A percentile compares a stretch with the other conserved stretches of the same genome.
Evolutionary conservation across 345 rosid species (phyloP).

Genomic region (Bruguiera parviflora): DNA sequence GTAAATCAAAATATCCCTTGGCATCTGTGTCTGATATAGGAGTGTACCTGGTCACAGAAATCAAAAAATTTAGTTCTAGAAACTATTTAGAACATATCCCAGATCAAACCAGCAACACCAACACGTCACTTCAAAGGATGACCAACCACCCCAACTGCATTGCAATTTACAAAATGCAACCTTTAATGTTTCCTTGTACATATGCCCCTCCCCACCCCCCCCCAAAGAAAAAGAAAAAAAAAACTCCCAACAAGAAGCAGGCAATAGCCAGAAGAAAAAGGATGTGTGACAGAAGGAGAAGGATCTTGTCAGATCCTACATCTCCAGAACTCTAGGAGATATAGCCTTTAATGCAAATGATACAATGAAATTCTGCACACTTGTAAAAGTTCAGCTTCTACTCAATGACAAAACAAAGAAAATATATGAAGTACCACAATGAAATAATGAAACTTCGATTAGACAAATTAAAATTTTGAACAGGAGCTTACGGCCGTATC

Average conservation of each 20-base stretch:
- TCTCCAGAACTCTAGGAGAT: too few species aligned
- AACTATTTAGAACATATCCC: neutral
- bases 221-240: too few species aligned
- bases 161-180: too few species aligned
- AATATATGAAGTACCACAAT: slow-evolving; percentile 1
- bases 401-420: neutral
- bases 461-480: slow-evolving; percentile 8
- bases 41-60: slow-evolving; percentile 60
- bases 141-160: neutral
- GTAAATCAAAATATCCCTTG: slow-evolving; percentile 82
- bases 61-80: slow-evolving; percentile 4
- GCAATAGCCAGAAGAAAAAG: too few species aligned
- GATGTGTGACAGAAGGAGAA: too few species aligned
- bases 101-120: slow-evolving; percentile 5
- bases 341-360: too few species aligned
- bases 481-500: slow-evolving; percentile 75
- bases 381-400: neutral
- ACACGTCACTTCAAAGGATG: neutral
- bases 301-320: too few species aligned
- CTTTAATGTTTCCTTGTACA: too few species aligned
- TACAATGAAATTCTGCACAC: too few species aligned
- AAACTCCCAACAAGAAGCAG: too few species aligned
- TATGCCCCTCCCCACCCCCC: too few species aligned
- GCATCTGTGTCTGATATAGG: slow-evolving; percentile 91
- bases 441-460: neutral